Evolutionary conservation across 169 alveolate species (phyloP).

Genomic region (Gregarina niphandrodes): DNA sequence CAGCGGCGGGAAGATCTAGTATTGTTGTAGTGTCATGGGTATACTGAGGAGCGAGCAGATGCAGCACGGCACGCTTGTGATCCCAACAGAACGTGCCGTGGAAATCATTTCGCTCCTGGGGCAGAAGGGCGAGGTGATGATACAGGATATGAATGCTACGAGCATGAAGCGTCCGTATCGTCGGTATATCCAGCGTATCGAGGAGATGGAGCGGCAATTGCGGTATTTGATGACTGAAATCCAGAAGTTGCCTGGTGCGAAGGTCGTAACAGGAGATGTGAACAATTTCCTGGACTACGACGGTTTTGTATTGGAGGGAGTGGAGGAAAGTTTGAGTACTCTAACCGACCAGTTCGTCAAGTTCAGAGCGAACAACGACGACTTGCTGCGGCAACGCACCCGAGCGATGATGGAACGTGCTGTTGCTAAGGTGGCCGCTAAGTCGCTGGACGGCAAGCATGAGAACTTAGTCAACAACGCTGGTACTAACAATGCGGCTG

Average conservation of each 20-base stretch:
- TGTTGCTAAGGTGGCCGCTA: constrained; percentile 36
- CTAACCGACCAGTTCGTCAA: constrained; percentile 57
- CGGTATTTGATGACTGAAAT: constrained; percentile 8
- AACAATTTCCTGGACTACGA: constrained; percentile 28
- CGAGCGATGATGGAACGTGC: constrained; percentile 50
- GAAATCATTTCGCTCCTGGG: constrained; percentile 56
- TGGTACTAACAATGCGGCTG: background rate
- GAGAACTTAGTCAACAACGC: constrained; percentile 1
- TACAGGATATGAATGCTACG: constrained; percentile 41
- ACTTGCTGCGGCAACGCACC: constrained; percentile 39
- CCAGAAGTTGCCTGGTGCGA: constrained; percentile 19
- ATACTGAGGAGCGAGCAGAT: constrained; percentile 44
- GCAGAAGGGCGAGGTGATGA: constrained; percentile 45
- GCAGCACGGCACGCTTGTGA: constrained; percentile 66
- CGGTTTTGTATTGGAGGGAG: constrained; percentile 26
- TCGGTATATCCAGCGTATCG: constrained; percentile 59
- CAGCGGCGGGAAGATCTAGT: too few relatives aligned
- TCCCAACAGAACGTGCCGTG: constrained; percentile 64
- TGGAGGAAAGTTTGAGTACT: constrained; percentile 42
- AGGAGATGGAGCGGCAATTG: constrained; percentile 64
- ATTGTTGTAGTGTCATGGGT: constrained; percentile 6
- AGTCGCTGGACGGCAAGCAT: constrained; percentile 19
- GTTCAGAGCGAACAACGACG: constrained; percentile 46
- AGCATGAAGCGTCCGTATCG: constrained; percentile 59
- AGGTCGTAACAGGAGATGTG: constrained; percentile 14